These are phyloP conservation scores for Hypoxylon subgilvum DNA, from an alignment of 495 filamentous ascomycete species.

Conservation along the genomic window DNA sequence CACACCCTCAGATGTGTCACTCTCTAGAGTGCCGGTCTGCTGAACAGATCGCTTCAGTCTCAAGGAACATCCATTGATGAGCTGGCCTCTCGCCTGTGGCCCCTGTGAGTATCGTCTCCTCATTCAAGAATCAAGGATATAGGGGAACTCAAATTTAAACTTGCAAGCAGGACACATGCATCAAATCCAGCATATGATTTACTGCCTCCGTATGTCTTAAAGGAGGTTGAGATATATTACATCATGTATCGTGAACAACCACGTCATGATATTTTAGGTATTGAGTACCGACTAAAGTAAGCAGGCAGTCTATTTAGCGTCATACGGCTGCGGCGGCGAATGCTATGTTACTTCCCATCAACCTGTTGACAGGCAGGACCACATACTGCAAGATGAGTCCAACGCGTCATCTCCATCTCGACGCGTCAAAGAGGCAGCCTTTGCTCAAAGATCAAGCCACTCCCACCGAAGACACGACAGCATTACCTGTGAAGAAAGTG, in stretches of 20 bases:
- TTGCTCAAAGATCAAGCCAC: conserved; percentile 33
- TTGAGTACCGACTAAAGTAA: no score
- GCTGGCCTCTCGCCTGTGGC: no score
- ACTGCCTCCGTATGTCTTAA: no score
- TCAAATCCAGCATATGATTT: no score
- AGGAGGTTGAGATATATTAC: conserved; percentile 21
- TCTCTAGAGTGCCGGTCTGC: no score
- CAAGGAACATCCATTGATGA: no score
- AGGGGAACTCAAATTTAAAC: no score
- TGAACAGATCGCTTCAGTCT: no score
- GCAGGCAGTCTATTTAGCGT: conserved; percentile 2
- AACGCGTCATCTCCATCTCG: conserved; percentile 34
- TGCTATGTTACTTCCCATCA: not conserved
- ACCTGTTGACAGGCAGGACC: not conserved
- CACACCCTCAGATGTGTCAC: no score
- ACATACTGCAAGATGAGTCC: conserved; percentile 25
- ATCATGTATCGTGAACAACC: conserved; percentile 25
- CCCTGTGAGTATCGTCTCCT: no score
- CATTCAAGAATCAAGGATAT: no score
- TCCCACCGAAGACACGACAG: conserved; percentile 17
- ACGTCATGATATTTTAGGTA: conserved; percentile 26
- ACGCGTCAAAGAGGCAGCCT: conserved; percentile 35
- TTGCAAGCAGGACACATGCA: no score
- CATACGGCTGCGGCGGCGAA: not conserved
- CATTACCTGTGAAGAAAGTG: conserved; percentile 24